Evolutionary conservation across 192 early-diverging fungal genomes (phyloP).

Genomic region (Entomortierella chlamydospora): DNA sequence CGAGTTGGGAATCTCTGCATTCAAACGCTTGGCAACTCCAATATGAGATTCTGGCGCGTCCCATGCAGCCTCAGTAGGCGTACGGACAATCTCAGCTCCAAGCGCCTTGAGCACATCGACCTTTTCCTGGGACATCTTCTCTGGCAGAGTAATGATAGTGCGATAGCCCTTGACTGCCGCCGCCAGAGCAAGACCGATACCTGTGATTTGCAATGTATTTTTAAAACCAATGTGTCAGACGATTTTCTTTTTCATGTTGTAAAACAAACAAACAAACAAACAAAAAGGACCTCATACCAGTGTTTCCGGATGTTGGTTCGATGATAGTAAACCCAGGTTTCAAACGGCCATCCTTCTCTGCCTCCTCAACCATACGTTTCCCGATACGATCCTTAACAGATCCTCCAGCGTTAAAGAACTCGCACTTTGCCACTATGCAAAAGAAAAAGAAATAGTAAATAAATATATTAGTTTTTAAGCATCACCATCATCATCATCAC

Average conservation of each 20-base stretch:
- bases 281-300: no score
- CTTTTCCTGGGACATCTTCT: slow-evolving; percentile 99
- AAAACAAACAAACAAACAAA: no score
- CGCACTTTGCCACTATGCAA: slow-evolving; percentile 88
- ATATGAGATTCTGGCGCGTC: slow-evolving; percentile 99
- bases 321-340: slow-evolving; percentile 97
- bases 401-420: slow-evolving; percentile 99
- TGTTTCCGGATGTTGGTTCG: slow-evolving; percentile 99
- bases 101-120: slow-evolving; percentile 98
- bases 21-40: slow-evolving; percentile 92
- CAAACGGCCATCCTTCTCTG: slow-evolving; percentile 90
- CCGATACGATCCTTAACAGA: slow-evolving; percentile 99
- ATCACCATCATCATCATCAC: no score
- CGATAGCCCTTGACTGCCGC: slow-evolving; percentile 99
- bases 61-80: slow-evolving; percentile 99
- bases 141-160: slow-evolving; percentile 97
- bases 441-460: slow-evolving; percentile 17
- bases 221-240: neutral
- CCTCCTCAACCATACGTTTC: slow-evolving; percentile 95
- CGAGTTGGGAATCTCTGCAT: slow-evolving; percentile 95
- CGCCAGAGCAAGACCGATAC: slow-evolving; percentile 95
- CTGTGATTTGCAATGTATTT: neutral
- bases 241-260: no score
- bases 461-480: neutral
- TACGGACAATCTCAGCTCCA: slow-evolving; percentile 97